Conservation (phyloP, 192 early-diverging fungal species). For the Coemansia javaensis region DNA sequence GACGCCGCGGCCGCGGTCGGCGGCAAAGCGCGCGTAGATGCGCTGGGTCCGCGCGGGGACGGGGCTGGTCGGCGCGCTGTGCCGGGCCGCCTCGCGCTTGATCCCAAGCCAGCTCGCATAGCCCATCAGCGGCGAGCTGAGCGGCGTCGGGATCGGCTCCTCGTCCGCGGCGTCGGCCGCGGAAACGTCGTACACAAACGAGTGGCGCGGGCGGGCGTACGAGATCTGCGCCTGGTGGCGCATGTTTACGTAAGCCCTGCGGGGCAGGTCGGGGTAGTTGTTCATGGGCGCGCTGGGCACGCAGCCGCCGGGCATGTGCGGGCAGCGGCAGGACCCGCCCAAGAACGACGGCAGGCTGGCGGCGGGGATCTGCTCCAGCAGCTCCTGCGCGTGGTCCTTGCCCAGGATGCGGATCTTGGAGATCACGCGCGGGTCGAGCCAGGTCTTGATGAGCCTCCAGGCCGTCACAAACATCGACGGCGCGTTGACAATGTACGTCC, state of each 20-base stretch:
- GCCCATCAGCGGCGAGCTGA: slow-evolving; percentile 23
- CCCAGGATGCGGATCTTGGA: slow-evolving; percentile 56
- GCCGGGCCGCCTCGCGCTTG: slow-evolving; percentile 16
- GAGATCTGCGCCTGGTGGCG: slow-evolving; percentile 35
- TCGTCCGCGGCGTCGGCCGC: slow-evolving; percentile 6
- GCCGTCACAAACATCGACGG: slow-evolving; percentile 81
- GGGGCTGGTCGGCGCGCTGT: background rate
- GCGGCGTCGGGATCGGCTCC: slow-evolving; percentile 11
- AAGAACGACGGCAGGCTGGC: slow-evolving; percentile 67
- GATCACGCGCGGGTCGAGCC: slow-evolving; percentile 72
- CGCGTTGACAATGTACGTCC: slow-evolving; percentile 90
- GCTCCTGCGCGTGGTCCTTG: slow-evolving; percentile 52
- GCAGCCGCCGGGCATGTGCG: slow-evolving; percentile 69
- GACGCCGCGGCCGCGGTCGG: slow-evolving; percentile 43
- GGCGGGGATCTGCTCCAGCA: slow-evolving; percentile 60
- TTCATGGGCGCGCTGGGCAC: slow-evolving; percentile 32
- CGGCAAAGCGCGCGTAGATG: slow-evolving; percentile 31
- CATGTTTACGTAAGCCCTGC: slow-evolving; percentile 25
- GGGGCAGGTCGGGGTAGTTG: slow-evolving; percentile 42
- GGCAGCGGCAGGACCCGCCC: slow-evolving; percentile 68
- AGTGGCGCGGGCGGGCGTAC: slow-evolving; percentile 31
- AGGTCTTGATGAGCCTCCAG: slow-evolving; percentile 73
- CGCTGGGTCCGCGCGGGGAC: slow-evolving; percentile 2
- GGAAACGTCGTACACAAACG: slow-evolving; percentile 22
- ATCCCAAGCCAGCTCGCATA: slow-evolving; percentile 46